Evolutionary conservation across 768 basidiomycete genomes (phyloP), one percentile per base, ranked within the genome.

Genomic region (Rubroboletus satanas): DNA sequence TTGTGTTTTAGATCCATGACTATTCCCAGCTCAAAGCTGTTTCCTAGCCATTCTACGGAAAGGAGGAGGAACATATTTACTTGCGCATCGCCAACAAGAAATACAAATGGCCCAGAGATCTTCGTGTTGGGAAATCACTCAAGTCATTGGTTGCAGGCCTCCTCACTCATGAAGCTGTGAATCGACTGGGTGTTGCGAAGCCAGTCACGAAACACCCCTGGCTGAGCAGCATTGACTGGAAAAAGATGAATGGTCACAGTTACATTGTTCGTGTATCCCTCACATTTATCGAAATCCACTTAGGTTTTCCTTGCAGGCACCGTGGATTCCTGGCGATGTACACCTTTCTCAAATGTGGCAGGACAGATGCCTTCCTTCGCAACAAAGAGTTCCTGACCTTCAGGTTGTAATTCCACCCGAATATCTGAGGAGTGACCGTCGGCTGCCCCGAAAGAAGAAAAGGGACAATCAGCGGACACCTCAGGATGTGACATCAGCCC

Each of bases 211-310:
- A 59, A 6, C 79, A 83, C 52, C 67, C 73, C 2, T 85, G 79
- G 79, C 60, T 84, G 41, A 55, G 58, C 5, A 64, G 68, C 21
- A 67, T 84, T 12, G 71, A 79, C 51, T 83, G 81, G 83, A 63
- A 63, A 18, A 75, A 73, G 61, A 74, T 83, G 68, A 58, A 71
- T 11, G 61, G 64, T 1, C 73, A 77, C 38, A 64, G 70, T 33
- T 80, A 81, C 49, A 55, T 77, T 31, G 83, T 83, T 63, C 44
- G 81, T 70, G 15, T 43, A 21, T 52, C 17, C 38, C 41, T 21
- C n/a, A 17, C 12, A 26, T 2, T 36, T 28, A 31, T 39, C 28
- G 26, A 26, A 6, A 9, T 17, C 14, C 6, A 10, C 45, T 51
- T 29, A 35, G 29, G 43, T 26, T 56, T 52, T 5, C 29, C 45